phyloP scores from a whole-genome alignment of 176 grass and related monocot genomes.

The Aechmea fasciata region DNA sequence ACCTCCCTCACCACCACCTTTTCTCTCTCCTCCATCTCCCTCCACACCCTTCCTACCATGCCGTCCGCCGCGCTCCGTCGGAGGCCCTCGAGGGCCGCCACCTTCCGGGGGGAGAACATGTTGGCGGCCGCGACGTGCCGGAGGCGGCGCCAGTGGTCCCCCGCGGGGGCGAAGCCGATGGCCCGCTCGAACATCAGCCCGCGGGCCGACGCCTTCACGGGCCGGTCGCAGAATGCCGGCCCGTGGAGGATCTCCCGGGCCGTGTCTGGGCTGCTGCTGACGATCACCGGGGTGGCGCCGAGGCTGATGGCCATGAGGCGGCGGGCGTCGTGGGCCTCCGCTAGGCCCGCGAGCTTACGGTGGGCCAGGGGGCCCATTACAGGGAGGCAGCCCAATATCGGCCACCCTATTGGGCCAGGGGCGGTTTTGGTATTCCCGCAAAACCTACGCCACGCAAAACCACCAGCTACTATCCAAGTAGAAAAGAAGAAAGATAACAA shows the following conservation, averaged over 20 bases:
- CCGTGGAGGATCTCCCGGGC: constrained; percentile 30
- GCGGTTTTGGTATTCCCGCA: neutral
- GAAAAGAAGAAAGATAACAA: neutral
- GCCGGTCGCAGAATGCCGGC: constrained; percentile 22
- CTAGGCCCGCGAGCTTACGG: constrained; percentile 21
- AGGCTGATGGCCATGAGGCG: constrained; percentile 33
- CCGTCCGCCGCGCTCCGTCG: neutral
- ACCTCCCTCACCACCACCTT: constrained; percentile 20
- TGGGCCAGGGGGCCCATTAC: constrained; percentile 19
- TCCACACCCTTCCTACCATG: neutral
- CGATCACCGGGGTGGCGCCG: constrained; percentile 21
- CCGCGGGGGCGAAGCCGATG: constrained; percentile 27
- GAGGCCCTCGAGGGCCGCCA: constrained; percentile 3
- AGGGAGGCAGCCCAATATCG: constrained; percentile 21
- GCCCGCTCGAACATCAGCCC: constrained; percentile 37
- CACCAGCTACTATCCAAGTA: constrained; percentile 8
- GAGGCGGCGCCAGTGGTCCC: constrained; percentile 37
- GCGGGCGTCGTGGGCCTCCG: constrained; percentile 5
- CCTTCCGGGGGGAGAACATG: constrained; percentile 32
- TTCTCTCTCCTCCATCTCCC: constrained; percentile 1
- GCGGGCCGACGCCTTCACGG: constrained; percentile 10
- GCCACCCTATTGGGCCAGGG: constrained; percentile 30
- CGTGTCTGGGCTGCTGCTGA: constrained; percentile 31
- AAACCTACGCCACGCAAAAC: constrained; percentile 8
- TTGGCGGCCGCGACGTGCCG: constrained; percentile 8